Evolutionary conservation across 495 filamentous ascomycete species (phyloP), one percentile per base, ranked within the genome.

Genomic region (Collariella sp.): DNA sequence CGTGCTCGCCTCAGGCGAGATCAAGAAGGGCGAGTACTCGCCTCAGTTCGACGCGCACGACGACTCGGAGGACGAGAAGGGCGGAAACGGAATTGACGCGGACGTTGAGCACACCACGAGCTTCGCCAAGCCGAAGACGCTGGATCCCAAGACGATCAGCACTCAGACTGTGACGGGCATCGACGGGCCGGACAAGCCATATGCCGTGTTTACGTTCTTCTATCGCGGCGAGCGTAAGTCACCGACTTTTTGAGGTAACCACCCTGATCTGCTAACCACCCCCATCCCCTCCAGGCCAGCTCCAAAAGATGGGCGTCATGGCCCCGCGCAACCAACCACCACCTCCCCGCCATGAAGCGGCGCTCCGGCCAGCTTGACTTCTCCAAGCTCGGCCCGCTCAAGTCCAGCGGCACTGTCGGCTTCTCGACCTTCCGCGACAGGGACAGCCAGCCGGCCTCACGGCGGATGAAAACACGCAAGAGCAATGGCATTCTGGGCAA

Each of bases 101-200:
- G 88, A 96, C 62, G 79, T 96, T 39, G 94, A 96, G 68, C 93
- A 99, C 70, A 97, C 93, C 41, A 97, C 93, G 22, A 97, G 93
- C 64, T 99, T 99, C 70, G 94, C 94, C 12, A 91, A 97, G 67
- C 94, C 93, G 4, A 99, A 97, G 74, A 84, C 90, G 16, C 78
- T 99, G 24, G 94, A 99, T 72, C 93, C 91, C 1, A 96, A 96
- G 71, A 86, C 86, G 9, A 97, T 99, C 64, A 96, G 90, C 62
- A 97, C 94, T 0, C 93, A 99, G 70, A 96, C 91, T 0, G 93
- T 99, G 16, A 97, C 91, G 20, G 93, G 93, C n/a, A 95, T 99
- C 59, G 93, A 99, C 69, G 84, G 87, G 0, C 87, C 89, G 22
- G 90, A 96, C 50, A 88, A 89, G 68, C 94, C 95, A 15, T 99